Evolutionary conservation across 1,284 basidiomycete species (phyloP), one percentile per base, ranked within the genome.

Genomic region (Tetrapyrgos nigripes): DNA sequence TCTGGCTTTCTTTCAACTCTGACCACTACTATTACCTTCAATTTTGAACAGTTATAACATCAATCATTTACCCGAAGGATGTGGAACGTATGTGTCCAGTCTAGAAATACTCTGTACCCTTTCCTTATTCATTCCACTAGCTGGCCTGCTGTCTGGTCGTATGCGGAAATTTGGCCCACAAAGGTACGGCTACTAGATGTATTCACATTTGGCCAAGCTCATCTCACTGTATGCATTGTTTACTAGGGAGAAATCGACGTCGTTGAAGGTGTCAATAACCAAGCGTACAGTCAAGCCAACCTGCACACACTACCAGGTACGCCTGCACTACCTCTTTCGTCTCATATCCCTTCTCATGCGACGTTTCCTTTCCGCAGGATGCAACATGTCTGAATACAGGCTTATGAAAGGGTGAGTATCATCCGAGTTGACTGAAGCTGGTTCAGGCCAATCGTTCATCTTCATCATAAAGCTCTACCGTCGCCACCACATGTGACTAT

Each of bases 181-280:
- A 53, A 47, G 4, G 50, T 52, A 21, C n/a, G 27, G n/a, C n/a
- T n/a, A n/a, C n/a, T 44, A 44, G 27, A 19, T 13, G 51, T 28
- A 10, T 35, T 26, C n/a, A 14, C 14, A 11, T 3, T 24, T 5
- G 14, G 24, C 23, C 3, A 26, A 6, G 17, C 6, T 28, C 8
- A 14, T 24, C 13, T 8, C 3, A 24, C 2, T 10, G 19, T 11
- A 3, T 17, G 10, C n/a, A 40, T 53, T 21, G n/a, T 19, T 8
- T 43, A 21, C 17, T 2, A 46, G 40, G 53, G 79, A 31, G 78
- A 82, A 64, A 71, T 80, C 44, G 80, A 83, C 61, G 78, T 81
- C 29, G 65, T 85, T 17, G 84, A 85, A 67, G 83, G 84, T 35
- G 81, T 83, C 8, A 84, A 85, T 65, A 76, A 82, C 58, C 72